Percentiles rank a stretch among this genome's conserved stretches.
Evolutionary conservation across 805 yeast species (phyloP).

Genomic region (Saccharomycopsis javanensis): DNA sequence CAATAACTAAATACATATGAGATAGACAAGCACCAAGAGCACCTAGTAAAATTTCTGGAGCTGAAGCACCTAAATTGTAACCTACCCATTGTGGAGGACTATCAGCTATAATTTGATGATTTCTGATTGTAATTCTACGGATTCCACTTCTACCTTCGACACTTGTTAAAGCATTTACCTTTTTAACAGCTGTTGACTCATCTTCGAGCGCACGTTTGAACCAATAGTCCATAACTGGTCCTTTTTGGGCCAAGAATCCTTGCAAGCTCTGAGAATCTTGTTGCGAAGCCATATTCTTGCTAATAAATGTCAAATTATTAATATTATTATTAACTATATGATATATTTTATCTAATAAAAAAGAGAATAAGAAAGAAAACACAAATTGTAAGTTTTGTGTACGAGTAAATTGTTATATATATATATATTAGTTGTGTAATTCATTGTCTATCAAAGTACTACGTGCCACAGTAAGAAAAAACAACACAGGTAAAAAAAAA

Average conservation of each 20-base stretch:
- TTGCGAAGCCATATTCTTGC: neutral
- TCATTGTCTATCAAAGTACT: neutral
- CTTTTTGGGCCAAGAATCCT: conserved; percentile 7
- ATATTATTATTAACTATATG: neutral
- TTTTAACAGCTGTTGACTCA: conserved; percentile 2
- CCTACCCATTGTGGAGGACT: conserved; percentile 8
- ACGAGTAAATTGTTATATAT: too few relatives aligned
- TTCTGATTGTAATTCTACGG: conserved; percentile 4
- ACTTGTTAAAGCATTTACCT: conserved; percentile 3
- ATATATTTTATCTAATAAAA: neutral
- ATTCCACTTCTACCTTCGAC: conserved; percentile 9
- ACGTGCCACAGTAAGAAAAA: neutral
- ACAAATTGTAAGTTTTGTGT: too few relatives aligned
- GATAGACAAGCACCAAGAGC: conserved; percentile 9
- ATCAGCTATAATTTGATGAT: conserved; percentile 6
- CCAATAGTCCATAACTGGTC: conserved; percentile 9
- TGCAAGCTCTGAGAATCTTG: neutral
- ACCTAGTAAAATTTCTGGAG: conserved; percentile 7
- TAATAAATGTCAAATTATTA: neutral
- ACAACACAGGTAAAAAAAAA: neutral
- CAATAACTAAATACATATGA: conserved; percentile 8
- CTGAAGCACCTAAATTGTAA: conserved; percentile 6
- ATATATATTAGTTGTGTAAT: too few relatives aligned
- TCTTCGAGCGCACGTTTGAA: neutral
- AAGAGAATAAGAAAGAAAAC: neutral